phyloP scores from a whole-genome alignment of 2,329 filamentous ascomycete genomes.

The Alternaria gansuensis region DNA sequence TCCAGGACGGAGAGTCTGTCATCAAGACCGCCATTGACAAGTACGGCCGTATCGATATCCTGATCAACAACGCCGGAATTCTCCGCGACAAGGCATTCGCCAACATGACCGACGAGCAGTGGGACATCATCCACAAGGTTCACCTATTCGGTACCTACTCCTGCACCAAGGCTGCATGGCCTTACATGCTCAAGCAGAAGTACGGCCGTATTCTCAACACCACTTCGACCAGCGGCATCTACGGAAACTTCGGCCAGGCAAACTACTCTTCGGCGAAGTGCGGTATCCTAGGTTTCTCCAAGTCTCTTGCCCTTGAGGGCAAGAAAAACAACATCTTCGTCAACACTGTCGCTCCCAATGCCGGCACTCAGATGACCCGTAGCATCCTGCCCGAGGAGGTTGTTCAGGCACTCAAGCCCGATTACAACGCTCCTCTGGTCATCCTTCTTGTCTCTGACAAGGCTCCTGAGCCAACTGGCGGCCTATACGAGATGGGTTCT shows the following conservation, averaged over 20 bases:
- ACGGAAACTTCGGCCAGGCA: conserved; percentile 98
- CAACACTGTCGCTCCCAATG: conserved; percentile 98
- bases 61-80: conserved; percentile 98
- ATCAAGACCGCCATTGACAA: conserved; percentile 93
- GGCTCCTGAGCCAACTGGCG: conserved; percentile 84
- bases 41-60: conserved; percentile 90
- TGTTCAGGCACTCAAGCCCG: conserved; percentile 98
- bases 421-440: conserved; percentile 95
- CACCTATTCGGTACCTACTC: conserved; percentile 96
- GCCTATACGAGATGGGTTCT: conserved; percentile 92
- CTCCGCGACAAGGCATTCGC: conserved; percentile 96
- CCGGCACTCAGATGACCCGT: conserved; percentile 92
- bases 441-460: conserved; percentile 87
- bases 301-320: conserved; percentile 90
- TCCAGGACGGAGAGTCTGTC: conserved; percentile 89
- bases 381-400: conserved; percentile 96
- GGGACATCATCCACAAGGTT: conserved; percentile 91
- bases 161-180: conserved; percentile 96
- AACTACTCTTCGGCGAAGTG: conserved; percentile 81
- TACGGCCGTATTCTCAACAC: conserved; percentile 98
- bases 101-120: conserved; percentile 96
- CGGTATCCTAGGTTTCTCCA: conserved; percentile 94
- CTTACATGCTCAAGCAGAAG: conserved; percentile 97
- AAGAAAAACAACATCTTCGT: conserved; percentile 97
- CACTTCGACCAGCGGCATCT: conserved; percentile 95